A percentile compares a stretch with the other conserved stretches of the same genome.
These are phyloP conservation scores for Lachnellula willkommii DNA, from an alignment of 2,329 filamentous ascomycete genomes.

Conservation along the genomic window DNA sequence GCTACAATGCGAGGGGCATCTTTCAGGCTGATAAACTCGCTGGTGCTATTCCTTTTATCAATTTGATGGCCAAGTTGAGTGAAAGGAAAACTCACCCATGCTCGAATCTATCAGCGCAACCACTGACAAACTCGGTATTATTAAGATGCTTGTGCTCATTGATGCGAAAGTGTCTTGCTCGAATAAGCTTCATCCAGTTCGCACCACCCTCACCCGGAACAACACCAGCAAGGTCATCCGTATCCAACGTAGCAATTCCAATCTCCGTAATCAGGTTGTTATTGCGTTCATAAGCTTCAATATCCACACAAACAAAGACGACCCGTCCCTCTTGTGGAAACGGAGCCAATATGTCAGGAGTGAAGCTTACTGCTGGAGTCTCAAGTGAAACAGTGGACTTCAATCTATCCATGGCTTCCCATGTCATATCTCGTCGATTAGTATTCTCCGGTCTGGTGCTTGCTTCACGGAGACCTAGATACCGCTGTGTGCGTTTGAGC, in stretches of 20 bases:
- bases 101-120: conserved; percentile 67
- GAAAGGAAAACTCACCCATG: conserved; percentile 58
- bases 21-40: conserved; percentile 46
- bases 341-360: conserved; percentile 41
- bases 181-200: conserved; percentile 64
- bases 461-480: conserved; percentile 60
- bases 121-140: conserved; percentile 64
- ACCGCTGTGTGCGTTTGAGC: conserved; percentile 61
- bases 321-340: conserved; percentile 48
- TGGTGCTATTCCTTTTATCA: conserved; percentile 35
- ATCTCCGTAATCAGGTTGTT: conserved; percentile 73
- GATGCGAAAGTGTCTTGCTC: conserved; percentile 71
- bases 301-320: conserved; percentile 73
- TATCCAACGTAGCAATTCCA: conserved; percentile 78
- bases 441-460: background rate
- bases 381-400: conserved; percentile 25
- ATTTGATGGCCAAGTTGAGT: background rate
- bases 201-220: conserved; percentile 56
- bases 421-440: conserved; percentile 24
- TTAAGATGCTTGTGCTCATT: conserved; percentile 59
- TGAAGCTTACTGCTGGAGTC: conserved; percentile 32
- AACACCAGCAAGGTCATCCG: conserved; percentile 45
- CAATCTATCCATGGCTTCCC: conserved; percentile 19
- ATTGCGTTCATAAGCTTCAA: conserved; percentile 72
- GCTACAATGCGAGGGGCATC: conserved; percentile 44